Evolutionary conservation across 768 basidiomycete genomes (phyloP).

Genomic region (Crepidotus variabilis): DNA sequence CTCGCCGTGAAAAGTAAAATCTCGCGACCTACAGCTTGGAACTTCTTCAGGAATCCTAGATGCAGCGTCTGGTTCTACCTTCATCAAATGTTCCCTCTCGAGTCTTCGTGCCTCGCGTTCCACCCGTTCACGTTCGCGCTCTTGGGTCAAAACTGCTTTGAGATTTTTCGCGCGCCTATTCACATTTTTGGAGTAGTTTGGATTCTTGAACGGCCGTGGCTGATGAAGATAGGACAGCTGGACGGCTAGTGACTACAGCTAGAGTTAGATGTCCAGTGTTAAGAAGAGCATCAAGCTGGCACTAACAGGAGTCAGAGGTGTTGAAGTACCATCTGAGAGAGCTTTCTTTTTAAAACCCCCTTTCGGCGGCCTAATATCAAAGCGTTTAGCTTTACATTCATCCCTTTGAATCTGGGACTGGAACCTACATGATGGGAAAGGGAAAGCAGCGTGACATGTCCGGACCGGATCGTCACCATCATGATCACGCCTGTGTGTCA

Average conservation of each 20-base stretch:
- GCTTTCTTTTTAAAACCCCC: conserved; percentile 37
- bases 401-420: not conserved
- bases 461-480: not conserved
- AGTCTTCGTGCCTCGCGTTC: conserved; percentile 58
- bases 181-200: conserved; percentile 61
- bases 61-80: conserved; percentile 42
- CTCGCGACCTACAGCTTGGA: conserved; percentile 56
- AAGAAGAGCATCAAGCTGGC: not conserved
- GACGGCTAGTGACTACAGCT: conserved; percentile 61
- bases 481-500: not conserved
- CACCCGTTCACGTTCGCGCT: conserved; percentile 70
- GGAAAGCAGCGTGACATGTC: not conserved
- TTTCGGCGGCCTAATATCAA: conserved; percentile 38
- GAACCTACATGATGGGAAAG: not conserved
- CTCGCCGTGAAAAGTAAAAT: not conserved
- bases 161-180: conserved; percentile 76
- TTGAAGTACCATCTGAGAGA: conserved; percentile 41
- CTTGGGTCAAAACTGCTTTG: conserved; percentile 74
- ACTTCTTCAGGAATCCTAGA: conserved; percentile 50
- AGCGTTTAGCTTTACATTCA: not conserved
- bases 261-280: not conserved
- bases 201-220: conserved; percentile 78
- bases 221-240: conserved; percentile 68
- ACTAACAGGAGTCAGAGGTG: conserved; percentile 39
- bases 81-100: conserved; percentile 51